Evolutionary conservation across 164 flowering plant genomes (phyloP).

Genomic region (Tetracentron sinense): DNA sequence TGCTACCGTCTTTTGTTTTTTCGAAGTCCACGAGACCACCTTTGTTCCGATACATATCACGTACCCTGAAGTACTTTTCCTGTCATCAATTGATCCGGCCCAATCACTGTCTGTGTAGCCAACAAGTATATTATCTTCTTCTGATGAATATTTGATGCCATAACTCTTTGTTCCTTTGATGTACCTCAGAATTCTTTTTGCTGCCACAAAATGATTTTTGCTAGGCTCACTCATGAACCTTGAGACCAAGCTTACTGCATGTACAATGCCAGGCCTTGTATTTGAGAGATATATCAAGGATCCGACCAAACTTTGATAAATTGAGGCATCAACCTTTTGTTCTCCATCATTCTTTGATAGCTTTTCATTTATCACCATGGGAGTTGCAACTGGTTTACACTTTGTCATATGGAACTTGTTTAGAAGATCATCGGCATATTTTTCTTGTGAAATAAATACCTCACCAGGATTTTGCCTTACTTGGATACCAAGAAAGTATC

Average conservation of each 20-base stretch:
- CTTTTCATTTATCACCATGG: constrained; percentile 12
- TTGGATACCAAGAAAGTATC: constrained; percentile 13
- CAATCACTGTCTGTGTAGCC: not conserved
- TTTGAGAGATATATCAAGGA: constrained; percentile 11
- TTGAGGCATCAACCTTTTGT: not conserved
- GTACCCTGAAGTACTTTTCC: not conserved
- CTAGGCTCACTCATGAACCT: constrained; percentile 12
- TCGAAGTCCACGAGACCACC: not conserved
- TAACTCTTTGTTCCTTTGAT: not conserved
- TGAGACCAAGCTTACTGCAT: constrained; percentile 1
- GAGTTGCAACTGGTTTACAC: constrained; percentile 10
- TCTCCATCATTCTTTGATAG: constrained; percentile 14
- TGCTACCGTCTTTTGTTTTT: not conserved
- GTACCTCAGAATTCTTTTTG: not conserved
- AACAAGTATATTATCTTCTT: not conserved
- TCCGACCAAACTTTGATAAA: constrained; percentile 9
- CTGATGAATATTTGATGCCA: not conserved
- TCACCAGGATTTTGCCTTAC: not conserved
- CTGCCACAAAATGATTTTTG: not conserved
- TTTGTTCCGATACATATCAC: not conserved
- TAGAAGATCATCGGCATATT: constrained; percentile 10
- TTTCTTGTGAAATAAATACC: constrained; percentile 11
- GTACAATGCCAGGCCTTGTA: too few species aligned
- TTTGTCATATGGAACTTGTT: constrained; percentile 8
- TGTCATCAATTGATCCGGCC: not conserved